Conservation (phyloP, 176 grass and related monocot genomes). For the Rhynchospora pubera region DNA sequence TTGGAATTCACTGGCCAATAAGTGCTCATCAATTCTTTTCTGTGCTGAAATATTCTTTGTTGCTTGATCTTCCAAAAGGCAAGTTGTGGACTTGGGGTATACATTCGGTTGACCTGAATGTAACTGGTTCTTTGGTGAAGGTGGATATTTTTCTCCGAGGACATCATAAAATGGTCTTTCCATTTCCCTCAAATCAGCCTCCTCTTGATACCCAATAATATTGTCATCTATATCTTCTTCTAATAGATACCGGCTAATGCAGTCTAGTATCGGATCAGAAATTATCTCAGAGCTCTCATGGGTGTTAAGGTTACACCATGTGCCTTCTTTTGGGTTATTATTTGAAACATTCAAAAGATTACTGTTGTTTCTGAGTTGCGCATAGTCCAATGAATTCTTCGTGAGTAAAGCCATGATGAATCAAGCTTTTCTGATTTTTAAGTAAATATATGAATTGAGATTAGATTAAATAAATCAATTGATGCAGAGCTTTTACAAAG, state of each 20-base stretch:
- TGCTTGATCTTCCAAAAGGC: no score
- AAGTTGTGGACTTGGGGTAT: no score
- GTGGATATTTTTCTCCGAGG: slow-evolving; percentile 38
- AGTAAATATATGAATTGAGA: neutral
- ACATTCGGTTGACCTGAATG: neutral
- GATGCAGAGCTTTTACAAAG: neutral
- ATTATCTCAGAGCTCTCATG: slow-evolving; percentile 15
- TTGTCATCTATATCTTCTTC: slow-evolving; percentile 45
- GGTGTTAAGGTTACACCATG: neutral
- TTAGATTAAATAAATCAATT: neutral
- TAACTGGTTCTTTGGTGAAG: slow-evolving; percentile 7
- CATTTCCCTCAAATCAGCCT: slow-evolving; percentile 30
- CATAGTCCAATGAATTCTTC: no score
- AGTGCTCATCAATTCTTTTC: neutral
- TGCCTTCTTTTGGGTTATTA: neutral
- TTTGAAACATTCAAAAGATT: neutral
- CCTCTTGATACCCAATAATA: slow-evolving; percentile 24
- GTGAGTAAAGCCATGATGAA: no score
- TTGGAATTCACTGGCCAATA: slow-evolving; percentile 13
- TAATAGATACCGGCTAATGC: slow-evolving; percentile 42
- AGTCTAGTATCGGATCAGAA: slow-evolving; percentile 38
- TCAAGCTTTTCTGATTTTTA: neutral
- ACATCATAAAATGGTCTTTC: slow-evolving; percentile 55
- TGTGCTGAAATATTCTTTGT: neutral
- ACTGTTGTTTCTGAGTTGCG: no score